Percentiles rank a stretch among this genome's conserved stretches.
Evolutionary conservation across 2,329 filamentous ascomycete species (phyloP).

Genomic region (Colletotrichum costaricense): DNA sequence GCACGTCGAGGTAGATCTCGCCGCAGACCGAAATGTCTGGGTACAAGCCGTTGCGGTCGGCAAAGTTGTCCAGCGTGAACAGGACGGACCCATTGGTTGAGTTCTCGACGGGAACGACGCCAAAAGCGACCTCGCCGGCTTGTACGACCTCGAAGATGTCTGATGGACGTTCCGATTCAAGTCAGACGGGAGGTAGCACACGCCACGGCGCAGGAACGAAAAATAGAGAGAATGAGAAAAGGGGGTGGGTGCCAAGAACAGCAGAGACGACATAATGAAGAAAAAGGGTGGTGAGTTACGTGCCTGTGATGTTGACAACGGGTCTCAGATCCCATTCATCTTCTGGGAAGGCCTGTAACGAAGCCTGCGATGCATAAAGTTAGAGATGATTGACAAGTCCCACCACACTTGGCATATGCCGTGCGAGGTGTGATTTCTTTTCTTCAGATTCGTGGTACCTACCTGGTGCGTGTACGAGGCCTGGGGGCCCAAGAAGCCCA

Average conservation of each 20-base stretch:
- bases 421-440: neutral
- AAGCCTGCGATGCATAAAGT: slow-evolving; percentile 49
- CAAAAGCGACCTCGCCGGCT: slow-evolving; percentile 70
- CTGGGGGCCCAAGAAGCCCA: slow-evolving; percentile 61
- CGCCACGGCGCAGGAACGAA: neutral
- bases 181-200: slow-evolving; percentile 6
- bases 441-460: slow-evolving; percentile 48
- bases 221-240: slow-evolving; percentile 12
- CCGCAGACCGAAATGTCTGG: slow-evolving; percentile 80
- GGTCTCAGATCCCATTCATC: slow-evolving; percentile 61
- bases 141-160: slow-evolving; percentile 88
- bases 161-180: slow-evolving; percentile 42
- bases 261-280: slow-evolving; percentile 45
- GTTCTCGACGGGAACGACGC: slow-evolving; percentile 96
- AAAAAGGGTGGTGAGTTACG: slow-evolving; percentile 27
- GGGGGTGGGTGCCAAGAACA: neutral
- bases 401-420: neutral
- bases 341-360: slow-evolving; percentile 59
- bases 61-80: slow-evolving; percentile 89
- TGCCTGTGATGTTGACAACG: slow-evolving; percentile 62
- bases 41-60: slow-evolving; percentile 75
- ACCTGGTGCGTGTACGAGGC: slow-evolving; percentile 65
- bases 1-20: slow-evolving; percentile 88
- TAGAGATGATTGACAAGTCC: slow-evolving; percentile 37
- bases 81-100: slow-evolving; percentile 94